These are phyloP conservation scores for Cyberlindnera mrakii DNA, from an alignment of 805 yeast species.

Conservation along the genomic window DNA sequence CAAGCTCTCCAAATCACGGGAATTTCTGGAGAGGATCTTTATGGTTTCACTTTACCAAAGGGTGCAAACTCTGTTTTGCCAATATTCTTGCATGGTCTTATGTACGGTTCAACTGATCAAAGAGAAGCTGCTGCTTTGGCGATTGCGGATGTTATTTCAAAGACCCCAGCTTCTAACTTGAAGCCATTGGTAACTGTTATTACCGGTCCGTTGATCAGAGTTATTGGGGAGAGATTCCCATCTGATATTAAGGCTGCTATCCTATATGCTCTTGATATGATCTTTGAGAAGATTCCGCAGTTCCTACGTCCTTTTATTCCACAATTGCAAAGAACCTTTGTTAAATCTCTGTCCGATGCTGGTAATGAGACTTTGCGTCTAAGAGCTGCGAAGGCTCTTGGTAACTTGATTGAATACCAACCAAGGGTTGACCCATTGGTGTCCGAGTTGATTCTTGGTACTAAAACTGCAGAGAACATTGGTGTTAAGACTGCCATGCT, in stretches of 20 bases:
- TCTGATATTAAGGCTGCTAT: slow-evolving; percentile 95
- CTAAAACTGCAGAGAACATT: slow-evolving; percentile 52
- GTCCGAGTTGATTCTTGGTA: slow-evolving; percentile 74
- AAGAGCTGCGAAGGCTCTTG: slow-evolving; percentile 86
- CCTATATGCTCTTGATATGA: slow-evolving; percentile 69
- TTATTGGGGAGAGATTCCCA: slow-evolving; percentile 90
- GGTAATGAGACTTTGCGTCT: slow-evolving; percentile 64
- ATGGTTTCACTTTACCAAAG: slow-evolving; percentile 66
- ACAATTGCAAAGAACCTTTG: slow-evolving; percentile 94
- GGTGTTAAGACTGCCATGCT: slow-evolving; percentile 85
- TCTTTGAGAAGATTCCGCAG: slow-evolving; percentile 80
- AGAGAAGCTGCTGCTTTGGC: slow-evolving; percentile 85
- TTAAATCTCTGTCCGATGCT: slow-evolving; percentile 80
- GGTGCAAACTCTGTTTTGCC: slow-evolving; percentile 90
- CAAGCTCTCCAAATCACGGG: slow-evolving; percentile 67
- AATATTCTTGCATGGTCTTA: slow-evolving; percentile 86
- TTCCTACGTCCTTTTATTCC: slow-evolving; percentile 94
- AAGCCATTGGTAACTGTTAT: slow-evolving; percentile 87
- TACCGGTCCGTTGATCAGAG: slow-evolving; percentile 97
- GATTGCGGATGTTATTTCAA: slow-evolving; percentile 78
- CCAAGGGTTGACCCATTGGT: slow-evolving; percentile 93
- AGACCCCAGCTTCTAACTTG: slow-evolving; percentile 77
- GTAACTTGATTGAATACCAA: slow-evolving; percentile 80
- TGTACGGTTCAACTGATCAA: slow-evolving; percentile 84
- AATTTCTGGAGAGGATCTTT: slow-evolving; percentile 54